Percentiles rank a stretch among this genome's conserved stretches.
phyloP scores from a whole-genome alignment of 1,284 basidiomycete genomes.

The Violaceomyces palustris region DNA sequence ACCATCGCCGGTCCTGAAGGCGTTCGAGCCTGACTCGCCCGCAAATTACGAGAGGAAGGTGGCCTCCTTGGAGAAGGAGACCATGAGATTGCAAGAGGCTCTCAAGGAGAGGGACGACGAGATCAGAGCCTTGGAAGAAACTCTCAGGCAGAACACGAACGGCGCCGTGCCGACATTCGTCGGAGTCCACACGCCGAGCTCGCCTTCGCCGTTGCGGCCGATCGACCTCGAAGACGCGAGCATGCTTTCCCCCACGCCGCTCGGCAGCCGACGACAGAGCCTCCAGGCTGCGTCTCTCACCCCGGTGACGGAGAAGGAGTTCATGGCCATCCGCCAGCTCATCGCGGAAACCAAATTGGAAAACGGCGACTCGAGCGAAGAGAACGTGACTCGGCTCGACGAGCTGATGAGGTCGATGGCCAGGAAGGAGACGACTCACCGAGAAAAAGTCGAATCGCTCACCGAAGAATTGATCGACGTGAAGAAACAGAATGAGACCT shows the following conservation, averaged over 20 bases:
- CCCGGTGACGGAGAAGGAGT: slow-evolving; percentile 21
- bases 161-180: not conserved
- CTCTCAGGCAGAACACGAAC: slow-evolving; percentile 6
- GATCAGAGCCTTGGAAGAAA: slow-evolving; percentile 23
- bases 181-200: no score
- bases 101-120: slow-evolving; percentile 45
- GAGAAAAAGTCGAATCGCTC: slow-evolving; percentile 68
- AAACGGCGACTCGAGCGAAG: slow-evolving; percentile 5
- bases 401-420: slow-evolving; percentile 67
- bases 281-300: slow-evolving; percentile 8
- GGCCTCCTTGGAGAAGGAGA: slow-evolving; percentile 40
- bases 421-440: slow-evolving; percentile 80
- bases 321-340: slow-evolving; percentile 14
- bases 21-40: slow-evolving; percentile 27
- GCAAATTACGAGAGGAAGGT: slow-evolving; percentile 43
- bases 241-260: not conserved
- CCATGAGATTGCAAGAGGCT: slow-evolving; percentile 35
- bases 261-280: not conserved
- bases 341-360: slow-evolving; percentile 12
- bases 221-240: no score
- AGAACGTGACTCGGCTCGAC: slow-evolving; percentile 12
- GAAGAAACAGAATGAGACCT: slow-evolving; percentile 70
- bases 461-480: slow-evolving; percentile 65
- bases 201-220: no score
- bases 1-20: slow-evolving; percentile 32